Conservation (phyloP, 306 rosid genomes). For the Coriaria nepalensis region DNA sequence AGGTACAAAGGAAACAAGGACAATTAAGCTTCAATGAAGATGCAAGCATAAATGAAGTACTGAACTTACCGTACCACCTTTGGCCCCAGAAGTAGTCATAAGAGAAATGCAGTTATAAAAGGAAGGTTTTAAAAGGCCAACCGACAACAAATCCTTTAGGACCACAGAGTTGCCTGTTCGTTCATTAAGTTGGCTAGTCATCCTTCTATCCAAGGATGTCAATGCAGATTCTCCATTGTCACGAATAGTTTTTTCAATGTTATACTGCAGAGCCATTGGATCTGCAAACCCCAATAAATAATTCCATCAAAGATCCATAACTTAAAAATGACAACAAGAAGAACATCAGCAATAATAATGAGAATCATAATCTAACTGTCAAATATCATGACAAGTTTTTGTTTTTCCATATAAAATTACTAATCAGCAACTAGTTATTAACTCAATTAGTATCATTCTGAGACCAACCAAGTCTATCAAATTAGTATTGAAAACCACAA, state of each 20-base stretch:
- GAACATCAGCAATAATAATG: neutral
- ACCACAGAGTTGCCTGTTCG: slow-evolving; percentile 54
- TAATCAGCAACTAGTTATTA: no score
- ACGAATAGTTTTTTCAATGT: slow-evolving; percentile 61
- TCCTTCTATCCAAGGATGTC: slow-evolving; percentile 73
- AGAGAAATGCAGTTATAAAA: slow-evolving; percentile 85
- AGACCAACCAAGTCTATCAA: no score
- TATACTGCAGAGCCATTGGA: slow-evolving; percentile 39
- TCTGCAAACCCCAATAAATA: slow-evolving; percentile 37
- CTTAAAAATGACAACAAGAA: neutral
- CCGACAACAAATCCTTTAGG: slow-evolving; percentile 62
- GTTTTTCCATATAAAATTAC: no score
- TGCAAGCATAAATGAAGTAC: no score
- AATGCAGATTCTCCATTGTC: slow-evolving; percentile 76
- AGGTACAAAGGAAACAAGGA: slow-evolving; percentile 3
- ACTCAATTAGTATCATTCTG: no score
- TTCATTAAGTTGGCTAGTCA: slow-evolving; percentile 65
- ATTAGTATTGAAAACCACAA: slow-evolving; percentile 1
- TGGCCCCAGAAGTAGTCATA: slow-evolving; percentile 97
- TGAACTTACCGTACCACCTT: slow-evolving; percentile 88
- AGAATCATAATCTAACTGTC: no score
- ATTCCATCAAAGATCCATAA: neutral
- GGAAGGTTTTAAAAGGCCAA: slow-evolving; percentile 61
- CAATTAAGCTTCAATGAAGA: no score
- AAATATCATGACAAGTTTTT: no score